Conservation (phyloP, 495 filamentous ascomycete genomes). For the Penicillium cinerascens region DNA sequence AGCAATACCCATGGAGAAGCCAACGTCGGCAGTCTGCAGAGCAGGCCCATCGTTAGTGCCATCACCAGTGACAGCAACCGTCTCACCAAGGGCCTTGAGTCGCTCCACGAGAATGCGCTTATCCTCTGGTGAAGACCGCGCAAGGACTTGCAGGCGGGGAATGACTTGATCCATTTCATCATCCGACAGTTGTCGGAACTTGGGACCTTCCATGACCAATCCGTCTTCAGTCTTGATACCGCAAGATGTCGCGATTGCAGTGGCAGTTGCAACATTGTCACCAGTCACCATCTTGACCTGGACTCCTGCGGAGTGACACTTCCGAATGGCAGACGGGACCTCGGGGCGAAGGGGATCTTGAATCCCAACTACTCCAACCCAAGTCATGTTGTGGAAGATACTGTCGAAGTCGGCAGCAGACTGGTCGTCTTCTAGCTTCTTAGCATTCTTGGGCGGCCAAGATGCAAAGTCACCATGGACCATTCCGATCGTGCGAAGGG, state of each 20-base stretch:
- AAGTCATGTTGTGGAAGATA: conserved; percentile 57
- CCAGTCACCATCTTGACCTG: conserved; percentile 87
- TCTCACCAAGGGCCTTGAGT: conserved; percentile 71
- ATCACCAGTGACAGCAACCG: conserved; percentile 85
- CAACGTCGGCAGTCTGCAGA: conserved; percentile 79
- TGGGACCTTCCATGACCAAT: conserved; percentile 77
- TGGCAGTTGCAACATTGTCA: conserved; percentile 78
- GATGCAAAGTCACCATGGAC: conserved; percentile 59
- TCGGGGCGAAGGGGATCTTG: conserved; percentile 68
- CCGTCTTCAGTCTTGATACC: conserved; percentile 75
- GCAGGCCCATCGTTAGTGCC: conserved; percentile 90
- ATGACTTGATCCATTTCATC: conserved; percentile 67
- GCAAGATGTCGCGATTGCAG: conserved; percentile 78
- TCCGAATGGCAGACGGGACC: conserved; percentile 69
- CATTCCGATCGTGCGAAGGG: conserved; percentile 61
- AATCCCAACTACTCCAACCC: conserved; percentile 62
- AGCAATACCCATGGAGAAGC: conserved; percentile 90
- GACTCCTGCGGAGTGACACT: conserved; percentile 74
- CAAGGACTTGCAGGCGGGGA: conserved; percentile 75
- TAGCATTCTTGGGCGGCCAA: conserved; percentile 54
- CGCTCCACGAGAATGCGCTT: conserved; percentile 75
- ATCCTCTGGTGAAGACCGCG: conserved; percentile 83
- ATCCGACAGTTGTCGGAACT: conserved; percentile 74
- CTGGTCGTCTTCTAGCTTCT: conserved; percentile 47
- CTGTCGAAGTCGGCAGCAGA: conserved; percentile 53